These are phyloP conservation scores for Mycena citricolor DNA, from an alignment of 1,284 basidiomycete genomes.

Conservation along the genomic window DNA sequence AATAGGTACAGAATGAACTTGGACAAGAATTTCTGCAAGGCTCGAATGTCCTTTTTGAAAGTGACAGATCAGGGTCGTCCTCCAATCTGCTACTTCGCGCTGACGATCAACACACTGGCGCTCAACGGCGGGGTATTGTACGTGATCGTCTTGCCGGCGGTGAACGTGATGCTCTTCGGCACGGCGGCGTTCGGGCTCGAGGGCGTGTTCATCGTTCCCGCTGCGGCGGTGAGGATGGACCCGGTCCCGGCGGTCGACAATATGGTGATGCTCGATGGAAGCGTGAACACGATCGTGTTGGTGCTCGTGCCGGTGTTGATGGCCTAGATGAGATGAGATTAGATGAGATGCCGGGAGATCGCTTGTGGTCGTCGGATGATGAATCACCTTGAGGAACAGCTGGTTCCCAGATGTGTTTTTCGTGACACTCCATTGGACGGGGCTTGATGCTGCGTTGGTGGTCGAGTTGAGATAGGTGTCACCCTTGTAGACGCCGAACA, in stretches of 20 bases:
- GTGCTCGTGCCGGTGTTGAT: conserved; percentile 15
- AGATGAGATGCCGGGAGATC: too few relatives aligned
- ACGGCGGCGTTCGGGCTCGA: conserved; percentile 18
- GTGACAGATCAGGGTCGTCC: too few relatives aligned
- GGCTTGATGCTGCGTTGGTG: too few relatives aligned
- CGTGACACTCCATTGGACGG: too few relatives aligned
- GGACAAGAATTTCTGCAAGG: too few relatives aligned
- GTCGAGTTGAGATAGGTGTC: conserved; percentile 1
- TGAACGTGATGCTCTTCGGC: conserved; percentile 17
- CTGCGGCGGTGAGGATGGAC: conserved; percentile 11
- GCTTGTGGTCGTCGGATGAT: too few relatives aligned
- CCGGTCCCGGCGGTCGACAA: conserved; percentile 14
- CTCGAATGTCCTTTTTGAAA: too few relatives aligned
- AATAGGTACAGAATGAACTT: too few relatives aligned
- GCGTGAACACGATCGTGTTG: conserved; percentile 20
- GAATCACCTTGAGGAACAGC: too few relatives aligned
- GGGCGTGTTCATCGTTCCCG: conserved; percentile 18
- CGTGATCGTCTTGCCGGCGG: conserved; percentile 17
- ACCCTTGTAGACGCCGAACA: conserved; percentile 3
- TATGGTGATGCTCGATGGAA: conserved; percentile 18
- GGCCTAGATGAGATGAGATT: too few relatives aligned
- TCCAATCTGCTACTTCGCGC: too few relatives aligned
- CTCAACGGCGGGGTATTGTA: conserved; percentile 15
- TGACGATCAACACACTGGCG: conserved; percentile 16
- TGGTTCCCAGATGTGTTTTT: too few relatives aligned